These are phyloP conservation scores for Bertia moriformis DNA, from an alignment of 2,329 filamentous ascomycete species.

Conservation along the genomic window DNA sequence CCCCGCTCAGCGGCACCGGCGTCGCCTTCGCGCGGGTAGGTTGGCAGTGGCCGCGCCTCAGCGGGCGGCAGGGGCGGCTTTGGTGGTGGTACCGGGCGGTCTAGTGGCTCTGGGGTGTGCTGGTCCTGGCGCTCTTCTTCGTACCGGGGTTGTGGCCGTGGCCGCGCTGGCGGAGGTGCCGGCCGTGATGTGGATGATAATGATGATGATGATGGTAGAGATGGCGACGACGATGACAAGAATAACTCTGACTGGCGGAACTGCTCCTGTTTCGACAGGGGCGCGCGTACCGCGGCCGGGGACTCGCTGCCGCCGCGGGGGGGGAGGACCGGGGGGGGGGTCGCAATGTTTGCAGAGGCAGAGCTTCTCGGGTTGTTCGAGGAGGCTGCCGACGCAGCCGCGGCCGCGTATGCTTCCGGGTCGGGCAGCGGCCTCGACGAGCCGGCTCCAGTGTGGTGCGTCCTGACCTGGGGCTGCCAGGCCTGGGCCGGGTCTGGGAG, in stretches of 20 bases:
- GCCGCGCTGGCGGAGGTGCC: conserved; percentile 8
- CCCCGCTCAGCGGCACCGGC: conserved; percentile 45
- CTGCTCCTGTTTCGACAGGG: not conserved
- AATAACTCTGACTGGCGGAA: too few relatives aligned
- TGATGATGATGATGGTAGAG: too few relatives aligned
- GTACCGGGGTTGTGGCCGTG: conserved; percentile 36
- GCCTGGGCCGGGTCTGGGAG: conserved; percentile 13
- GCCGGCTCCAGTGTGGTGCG: conserved; percentile 17
- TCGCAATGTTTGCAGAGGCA: too few relatives aligned
- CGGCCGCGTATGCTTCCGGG: conserved; percentile 19
- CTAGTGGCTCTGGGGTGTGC: too few relatives aligned
- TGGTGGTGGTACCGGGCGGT: conserved; percentile 17
- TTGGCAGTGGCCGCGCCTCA: too few relatives aligned
- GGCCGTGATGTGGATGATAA: too few relatives aligned
- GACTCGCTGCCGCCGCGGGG: not conserved
- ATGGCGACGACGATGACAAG: too few relatives aligned
- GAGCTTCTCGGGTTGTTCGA: too few relatives aligned
- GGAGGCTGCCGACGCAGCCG: conserved; percentile 29
- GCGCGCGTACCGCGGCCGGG: not conserved
- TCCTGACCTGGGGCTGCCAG: conserved; percentile 15
- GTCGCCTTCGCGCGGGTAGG: conserved; percentile 38
- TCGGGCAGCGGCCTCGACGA: conserved; percentile 36
- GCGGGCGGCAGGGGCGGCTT: too few relatives aligned
- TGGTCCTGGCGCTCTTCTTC: conserved; percentile 39
- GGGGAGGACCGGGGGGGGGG: not conserved